These are phyloP conservation scores for Leccinum griseonigrum DNA, from an alignment of 1,284 basidiomycete species.

Conservation along the genomic window DNA sequence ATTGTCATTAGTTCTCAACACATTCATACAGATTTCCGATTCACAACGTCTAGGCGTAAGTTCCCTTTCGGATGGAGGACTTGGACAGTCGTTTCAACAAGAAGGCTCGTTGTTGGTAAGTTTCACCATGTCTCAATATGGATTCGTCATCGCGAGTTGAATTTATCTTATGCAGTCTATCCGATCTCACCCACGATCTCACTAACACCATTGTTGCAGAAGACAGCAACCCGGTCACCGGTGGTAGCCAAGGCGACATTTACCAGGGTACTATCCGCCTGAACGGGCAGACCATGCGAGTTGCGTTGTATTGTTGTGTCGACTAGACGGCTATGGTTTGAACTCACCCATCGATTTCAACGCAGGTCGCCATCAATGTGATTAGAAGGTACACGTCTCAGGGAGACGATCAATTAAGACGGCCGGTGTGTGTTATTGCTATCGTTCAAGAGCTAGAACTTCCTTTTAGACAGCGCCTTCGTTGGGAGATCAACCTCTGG, in stretches of 20 bases:
- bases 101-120: background rate
- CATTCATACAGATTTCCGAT: conserved; percentile 5
- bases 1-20: background rate
- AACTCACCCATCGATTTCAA: background rate
- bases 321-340: background rate
- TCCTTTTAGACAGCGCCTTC: conserved; percentile 19
- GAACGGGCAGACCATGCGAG: conserved; percentile 15
- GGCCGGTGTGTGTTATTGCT: conserved; percentile 7
- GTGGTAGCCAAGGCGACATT: conserved; percentile 22
- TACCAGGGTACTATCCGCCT: conserved; percentile 19
- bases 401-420: conserved; percentile 16
- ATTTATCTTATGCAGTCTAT: conserved; percentile 12
- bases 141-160: background rate
- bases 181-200: conserved; percentile 13
- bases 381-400: conserved; percentile 22
- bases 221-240: conserved; percentile 15
- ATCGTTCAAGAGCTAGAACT: background rate
- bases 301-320: conserved; percentile 12
- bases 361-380: conserved; percentile 24
- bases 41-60: conserved; percentile 9
- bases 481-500: conserved; percentile 28
- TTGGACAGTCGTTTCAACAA: background rate
- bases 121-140: background rate
- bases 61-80: background rate
- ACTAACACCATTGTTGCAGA: conserved; percentile 15